Evolutionary conservation across 2,329 filamentous ascomycete species (phyloP).

Genomic region (Penicillium sp.): DNA sequence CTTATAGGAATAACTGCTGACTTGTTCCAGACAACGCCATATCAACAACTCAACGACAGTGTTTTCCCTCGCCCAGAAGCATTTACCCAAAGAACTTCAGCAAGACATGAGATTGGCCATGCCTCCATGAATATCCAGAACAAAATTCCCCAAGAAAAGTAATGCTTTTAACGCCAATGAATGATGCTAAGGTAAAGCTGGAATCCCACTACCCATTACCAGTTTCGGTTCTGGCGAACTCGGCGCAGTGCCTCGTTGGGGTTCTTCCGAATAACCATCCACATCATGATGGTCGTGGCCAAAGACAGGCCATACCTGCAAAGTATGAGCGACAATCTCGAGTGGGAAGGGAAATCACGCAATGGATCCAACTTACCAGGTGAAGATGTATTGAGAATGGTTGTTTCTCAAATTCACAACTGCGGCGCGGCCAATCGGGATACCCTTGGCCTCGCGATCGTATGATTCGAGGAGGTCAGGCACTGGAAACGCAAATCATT

Average conservation of each 20-base stretch:
- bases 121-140: conserved; percentile 33
- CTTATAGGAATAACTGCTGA: conserved; percentile 28
- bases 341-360: not conserved
- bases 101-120: conserved; percentile 66
- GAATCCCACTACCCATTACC: conserved; percentile 50
- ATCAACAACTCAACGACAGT: conserved; percentile 69
- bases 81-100: conserved; percentile 77
- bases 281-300: conserved; percentile 92
- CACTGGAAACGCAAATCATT: conserved; percentile 50
- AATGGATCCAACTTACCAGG: conserved; percentile 66
- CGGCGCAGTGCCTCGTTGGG: conserved; percentile 69
- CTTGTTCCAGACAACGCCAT: conserved; percentile 68
- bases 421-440: conserved; percentile 82
- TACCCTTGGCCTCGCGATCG: conserved; percentile 73
- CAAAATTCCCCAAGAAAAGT: conserved; percentile 14
- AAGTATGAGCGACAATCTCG: conserved; percentile 25
- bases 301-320: conserved; percentile 78
- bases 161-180: conserved; percentile 40
- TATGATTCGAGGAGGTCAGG: conserved; percentile 75
- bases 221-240: conserved; percentile 73
- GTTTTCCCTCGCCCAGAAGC: conserved; percentile 80
- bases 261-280: conserved; percentile 89
- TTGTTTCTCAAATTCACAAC: conserved; percentile 95
- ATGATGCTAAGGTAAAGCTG: conserved; percentile 12
- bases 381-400: conserved; percentile 98